Base-by-base conservation (phyloP, 108 stramenopile genomes). In the Tribonema minus region DNA sequence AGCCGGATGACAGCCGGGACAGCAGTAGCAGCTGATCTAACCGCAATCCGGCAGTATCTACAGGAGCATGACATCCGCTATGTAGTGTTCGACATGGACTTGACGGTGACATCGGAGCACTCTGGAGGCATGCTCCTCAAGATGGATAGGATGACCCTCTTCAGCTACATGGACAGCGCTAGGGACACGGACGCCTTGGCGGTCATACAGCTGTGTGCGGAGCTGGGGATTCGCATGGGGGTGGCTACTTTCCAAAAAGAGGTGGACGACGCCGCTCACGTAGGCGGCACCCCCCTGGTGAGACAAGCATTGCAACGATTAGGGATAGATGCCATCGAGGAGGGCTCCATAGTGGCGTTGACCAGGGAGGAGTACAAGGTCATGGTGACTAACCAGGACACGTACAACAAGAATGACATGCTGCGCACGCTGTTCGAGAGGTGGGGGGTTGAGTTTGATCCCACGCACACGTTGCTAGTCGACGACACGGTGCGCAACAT, bases 381-480 rank as follows among this genome's bases (percentile, higher is more conserved):
- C 39, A 79, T 79, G 77, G 41, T 70, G 31, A 58, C 38, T 6
- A 32, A 68, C 59, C 77, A 58, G 30, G 67, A 68, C 3, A 79
- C 59, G 12, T 79, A 70, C 68, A 70, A 60, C 68, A 79, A 79
- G 66, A 79, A 79, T 33, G 77, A 79, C 26, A 37, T 70, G 77
- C 58, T 79, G 41, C 77, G 68, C 7, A 39, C 23, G 6, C 33
- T 79, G 26, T 79, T 79, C 60, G 67, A 69, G 37, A 58, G 67
- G 26, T 37, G 76, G 76, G 77, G 77, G 12, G 68, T 60, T 32
- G 77, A 41, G 32, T 79, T 60, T 27, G 40, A 63, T 2, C 77
- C 77, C 2, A 58, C 64, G 15, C 32, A 34, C 2, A 79, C 77
- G 1, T 46, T 79, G 29, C 68, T 79, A 23, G 66, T 79, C 39